Base-by-base conservation (phyloP, 176 grass and related monocot genomes). In the Phyllostachys edulis region DNA sequence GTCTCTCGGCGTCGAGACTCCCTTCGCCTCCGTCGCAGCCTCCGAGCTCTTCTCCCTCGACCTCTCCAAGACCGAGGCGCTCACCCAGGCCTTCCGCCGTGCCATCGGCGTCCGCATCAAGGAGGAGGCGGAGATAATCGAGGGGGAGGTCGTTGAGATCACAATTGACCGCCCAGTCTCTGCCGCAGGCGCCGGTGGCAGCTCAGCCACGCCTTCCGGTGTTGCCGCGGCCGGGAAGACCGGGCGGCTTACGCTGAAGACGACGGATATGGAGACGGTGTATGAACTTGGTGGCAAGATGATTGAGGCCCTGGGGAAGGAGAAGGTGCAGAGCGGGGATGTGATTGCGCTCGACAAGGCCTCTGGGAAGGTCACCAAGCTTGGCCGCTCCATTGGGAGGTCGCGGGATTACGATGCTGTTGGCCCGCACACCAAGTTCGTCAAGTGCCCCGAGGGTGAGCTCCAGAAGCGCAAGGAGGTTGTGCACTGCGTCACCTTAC, bases 401-500 rank as follows among this genome's bases (percentile, higher is more conserved):
- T 96, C 91, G 2, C 85, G 93, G 55, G 96, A 99, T 40, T 99
- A 96, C 29, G 96, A 99, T 78, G 93, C 93, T 0, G 90, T 95
- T 45, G 93, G 93, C 5, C 69, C 96, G 0, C 93, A 91, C 79
- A 99, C 96, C 69, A 99, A 96, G 83, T 99, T 96, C 15, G 84
- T 99, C 17, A 90, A 90, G 70, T 99, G 96, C 56, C 96, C 96
- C 34, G 96, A 99, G 45, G 96, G 96, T 4, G 96, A 99, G 80
- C 83, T 99, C 18, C 93, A 99, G 86, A 99, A 99, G 85, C 89
- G 96, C 77, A 96, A 94, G 87, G 96, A 99, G 88, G 93, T 99
- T 3, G 93, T 99, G 80, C 96, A 99, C 59, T 99, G 96, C 55
- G 93, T 99, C 32, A 92, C 93, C 38, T 87, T 96, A 57, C 96